Evolutionary conservation across 2,329 filamentous ascomycete genomes (phyloP).

Genomic region (Beauveria sp.): DNA sequence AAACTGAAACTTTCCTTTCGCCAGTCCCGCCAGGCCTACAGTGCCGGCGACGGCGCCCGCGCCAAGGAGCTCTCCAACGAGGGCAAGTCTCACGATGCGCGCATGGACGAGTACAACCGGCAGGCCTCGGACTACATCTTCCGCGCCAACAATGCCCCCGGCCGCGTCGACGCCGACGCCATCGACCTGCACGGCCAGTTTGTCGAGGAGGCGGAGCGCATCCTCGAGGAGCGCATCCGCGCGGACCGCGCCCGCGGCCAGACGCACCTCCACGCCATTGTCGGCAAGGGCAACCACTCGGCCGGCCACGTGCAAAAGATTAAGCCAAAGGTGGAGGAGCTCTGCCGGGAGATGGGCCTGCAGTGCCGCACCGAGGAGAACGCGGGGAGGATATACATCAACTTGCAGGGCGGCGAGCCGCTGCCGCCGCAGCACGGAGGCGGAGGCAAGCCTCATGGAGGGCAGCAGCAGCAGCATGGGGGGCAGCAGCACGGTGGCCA

Average conservation of each 20-base stretch:
- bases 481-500: conserved; percentile 29
- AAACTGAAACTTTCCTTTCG: background rate
- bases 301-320: conserved; percentile 80
- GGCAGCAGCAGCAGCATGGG: conserved; percentile 28
- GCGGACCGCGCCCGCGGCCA: conserved; percentile 68
- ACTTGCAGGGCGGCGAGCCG: conserved; percentile 67
- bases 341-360: conserved; percentile 76
- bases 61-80: conserved; percentile 80
- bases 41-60: conserved; percentile 69
- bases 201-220: conserved; percentile 89
- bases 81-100: conserved; percentile 73
- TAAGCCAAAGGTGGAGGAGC: conserved; percentile 85
- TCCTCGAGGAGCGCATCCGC: conserved; percentile 77
- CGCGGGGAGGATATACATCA: conserved; percentile 74
- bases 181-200: conserved; percentile 94
- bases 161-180: conserved; percentile 67
- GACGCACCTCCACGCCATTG: conserved; percentile 85
- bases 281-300: conserved; percentile 90
- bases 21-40: conserved; percentile 71
- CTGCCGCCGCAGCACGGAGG: conserved; percentile 34
- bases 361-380: conserved; percentile 84
- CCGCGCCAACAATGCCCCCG: conserved; percentile 80
- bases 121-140: conserved; percentile 94
- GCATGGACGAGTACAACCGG: conserved; percentile 83
- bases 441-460: conserved; percentile 26